Evolutionary conservation across 129 eudicot species (phyloP).

Genomic region (Daucus carota): DNA sequence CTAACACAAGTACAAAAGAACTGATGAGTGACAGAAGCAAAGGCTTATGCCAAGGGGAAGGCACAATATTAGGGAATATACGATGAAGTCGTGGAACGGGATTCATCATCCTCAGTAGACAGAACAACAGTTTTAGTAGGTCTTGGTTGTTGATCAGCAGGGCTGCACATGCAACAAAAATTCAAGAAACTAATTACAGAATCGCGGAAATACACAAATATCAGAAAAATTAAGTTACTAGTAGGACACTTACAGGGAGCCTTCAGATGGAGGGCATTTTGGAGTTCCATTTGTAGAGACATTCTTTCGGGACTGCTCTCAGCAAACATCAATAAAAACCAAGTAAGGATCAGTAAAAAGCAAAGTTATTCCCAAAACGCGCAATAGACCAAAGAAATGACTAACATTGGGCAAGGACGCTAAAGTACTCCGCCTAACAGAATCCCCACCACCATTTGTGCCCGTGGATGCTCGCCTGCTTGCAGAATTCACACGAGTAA

Average conservation of each 20-base stretch:
- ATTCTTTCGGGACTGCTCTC: constrained; percentile 41
- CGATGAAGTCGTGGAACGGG: constrained; percentile 60
- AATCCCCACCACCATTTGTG: constrained; percentile 14
- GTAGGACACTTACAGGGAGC: constrained; percentile 42
- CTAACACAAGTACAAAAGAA: constrained; percentile 29
- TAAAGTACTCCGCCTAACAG: constrained; percentile 31
- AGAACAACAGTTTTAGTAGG: constrained; percentile 23
- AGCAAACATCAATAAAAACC: constrained; percentile 17
- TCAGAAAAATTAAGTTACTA: not conserved
- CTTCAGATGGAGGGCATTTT: constrained; percentile 29
- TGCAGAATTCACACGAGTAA: constrained; percentile 21
- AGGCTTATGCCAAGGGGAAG: not conserved
- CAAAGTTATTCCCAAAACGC: not conserved
- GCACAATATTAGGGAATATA: constrained; percentile 25
- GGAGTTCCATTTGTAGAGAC: constrained; percentile 29
- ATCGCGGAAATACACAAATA: not conserved
- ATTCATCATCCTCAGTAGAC: constrained; percentile 43
- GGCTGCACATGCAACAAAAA: constrained; percentile 24
- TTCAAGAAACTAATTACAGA: not conserved
- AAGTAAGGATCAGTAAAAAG: constrained; percentile 3
- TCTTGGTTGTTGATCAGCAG: constrained; percentile 30
- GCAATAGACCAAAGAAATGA: constrained; percentile 34
- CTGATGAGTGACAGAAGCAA: constrained; percentile 2
- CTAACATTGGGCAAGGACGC: constrained; percentile 32
- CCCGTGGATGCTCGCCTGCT: constrained; percentile 41